Evolutionary conservation across 192 early-diverging fungal species (phyloP).

Genomic region (Cetraspora pellucida): DNA sequence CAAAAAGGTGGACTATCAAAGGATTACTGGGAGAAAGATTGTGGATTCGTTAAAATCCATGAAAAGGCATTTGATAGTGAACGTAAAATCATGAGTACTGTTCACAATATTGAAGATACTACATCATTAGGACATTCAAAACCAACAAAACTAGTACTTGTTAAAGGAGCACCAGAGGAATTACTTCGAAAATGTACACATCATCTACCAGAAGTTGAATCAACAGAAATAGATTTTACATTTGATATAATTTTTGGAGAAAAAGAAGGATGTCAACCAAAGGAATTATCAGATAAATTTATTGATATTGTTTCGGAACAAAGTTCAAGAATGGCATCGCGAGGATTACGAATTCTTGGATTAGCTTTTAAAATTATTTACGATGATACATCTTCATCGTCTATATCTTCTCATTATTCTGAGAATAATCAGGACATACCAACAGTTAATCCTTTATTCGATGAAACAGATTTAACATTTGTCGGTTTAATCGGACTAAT

Average conservation of each 20-base stretch:
- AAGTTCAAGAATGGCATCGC: constrained; percentile 72
- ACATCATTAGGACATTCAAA: constrained; percentile 33
- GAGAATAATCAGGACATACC: constrained; percentile 43
- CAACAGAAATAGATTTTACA: constrained; percentile 29
- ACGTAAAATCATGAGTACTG: constrained; percentile 92
- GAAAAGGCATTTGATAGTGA: constrained; percentile 94
- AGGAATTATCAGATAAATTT: constrained; percentile 63
- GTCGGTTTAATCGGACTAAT: constrained; percentile 90
- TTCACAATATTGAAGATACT: constrained; percentile 53
- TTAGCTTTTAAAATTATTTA: constrained; percentile 72
- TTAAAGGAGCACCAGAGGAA: constrained; percentile 93
- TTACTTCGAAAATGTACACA: constrained; percentile 69
- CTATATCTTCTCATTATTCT: constrained; percentile 38
- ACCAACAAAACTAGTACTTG: constrained; percentile 61
- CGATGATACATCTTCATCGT: constrained; percentile 26
- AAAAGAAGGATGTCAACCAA: constrained; percentile 26
- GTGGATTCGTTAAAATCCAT: constrained; percentile 65
- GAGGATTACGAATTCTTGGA: constrained; percentile 88
- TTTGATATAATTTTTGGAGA: constrained; percentile 42
- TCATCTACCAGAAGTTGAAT: constrained; percentile 46
- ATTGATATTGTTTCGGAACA: constrained; percentile 63
- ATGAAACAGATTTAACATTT: constrained; percentile 78
- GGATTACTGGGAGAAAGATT: constrained; percentile 57
- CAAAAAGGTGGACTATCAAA: constrained; percentile 80
- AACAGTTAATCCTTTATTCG: constrained; percentile 57